Conservation (phyloP, 2,329 filamentous ascomycete species). For the Akanthomyces muscarius region DNA sequence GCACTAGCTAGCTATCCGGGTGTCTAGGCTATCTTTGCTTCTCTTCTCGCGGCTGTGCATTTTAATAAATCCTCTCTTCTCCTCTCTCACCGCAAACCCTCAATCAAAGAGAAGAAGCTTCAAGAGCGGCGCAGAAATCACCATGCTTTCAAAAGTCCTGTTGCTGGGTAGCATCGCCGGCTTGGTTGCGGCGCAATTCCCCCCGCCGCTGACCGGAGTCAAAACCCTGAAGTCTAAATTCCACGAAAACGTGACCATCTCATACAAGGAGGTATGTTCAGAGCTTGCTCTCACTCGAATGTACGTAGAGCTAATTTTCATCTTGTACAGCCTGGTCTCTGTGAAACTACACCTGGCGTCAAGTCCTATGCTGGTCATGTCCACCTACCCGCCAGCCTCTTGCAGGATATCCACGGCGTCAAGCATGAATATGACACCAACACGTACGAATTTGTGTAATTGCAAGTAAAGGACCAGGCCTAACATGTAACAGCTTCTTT, state of each 20-base stretch:
- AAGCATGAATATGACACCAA: conserved; percentile 39
- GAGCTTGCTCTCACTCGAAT: conserved; percentile 40
- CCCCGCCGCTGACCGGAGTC: conserved; percentile 30
- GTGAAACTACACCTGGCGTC: conserved; percentile 53
- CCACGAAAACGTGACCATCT: conserved; percentile 56
- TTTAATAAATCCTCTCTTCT: neutral
- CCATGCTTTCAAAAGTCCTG: conserved; percentile 15
- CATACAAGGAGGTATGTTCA: conserved; percentile 51
- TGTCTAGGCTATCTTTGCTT: neutral
- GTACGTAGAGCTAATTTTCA: conserved; percentile 33
- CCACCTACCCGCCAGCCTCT: conserved; percentile 42
- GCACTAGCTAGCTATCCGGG: conserved; percentile 4
- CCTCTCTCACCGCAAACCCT: neutral
- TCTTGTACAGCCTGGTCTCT: conserved; percentile 48
- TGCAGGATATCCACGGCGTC: conserved; percentile 42
- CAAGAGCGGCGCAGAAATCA: neutral
- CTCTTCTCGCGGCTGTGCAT: no score
- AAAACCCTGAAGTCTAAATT: conserved; percentile 55
- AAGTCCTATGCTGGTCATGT: conserved; percentile 65
- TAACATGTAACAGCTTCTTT: conserved; percentile 35
- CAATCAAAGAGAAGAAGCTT: neutral
- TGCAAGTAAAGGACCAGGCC: neutral
- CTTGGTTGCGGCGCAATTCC: conserved; percentile 28
- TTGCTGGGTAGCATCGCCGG: conserved; percentile 23
- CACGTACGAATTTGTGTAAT: conserved; percentile 36